These are phyloP conservation scores for Xylaria sp. DNA, from an alignment of 495 filamentous ascomycete species.

Conservation along the genomic window DNA sequence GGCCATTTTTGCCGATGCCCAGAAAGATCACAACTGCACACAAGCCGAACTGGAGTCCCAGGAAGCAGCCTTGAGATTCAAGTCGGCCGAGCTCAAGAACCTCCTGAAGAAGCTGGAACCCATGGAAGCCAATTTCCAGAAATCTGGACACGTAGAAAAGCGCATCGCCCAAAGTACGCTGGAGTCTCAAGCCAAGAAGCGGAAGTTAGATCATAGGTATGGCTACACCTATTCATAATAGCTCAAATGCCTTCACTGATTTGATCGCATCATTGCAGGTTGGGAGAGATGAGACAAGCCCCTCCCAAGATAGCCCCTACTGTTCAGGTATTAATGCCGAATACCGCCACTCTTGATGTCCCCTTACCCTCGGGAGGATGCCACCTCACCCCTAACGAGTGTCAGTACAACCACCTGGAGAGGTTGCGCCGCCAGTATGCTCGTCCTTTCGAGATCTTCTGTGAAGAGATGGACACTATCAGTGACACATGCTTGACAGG, in stretches of 20 bases:
- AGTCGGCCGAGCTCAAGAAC: slow-evolving; percentile 1
- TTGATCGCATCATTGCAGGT: not conserved
- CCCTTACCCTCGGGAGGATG: not conserved
- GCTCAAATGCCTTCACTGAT: not conserved
- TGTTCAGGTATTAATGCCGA: not conserved
- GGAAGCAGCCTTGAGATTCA: not conserved
- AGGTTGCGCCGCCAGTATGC: slow-evolving; percentile 16
- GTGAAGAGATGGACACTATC: slow-evolving; percentile 22
- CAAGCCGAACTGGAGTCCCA: not conserved
- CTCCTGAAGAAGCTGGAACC: not conserved
- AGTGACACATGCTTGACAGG: slow-evolving; percentile 19
- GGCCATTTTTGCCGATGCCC: not conserved
- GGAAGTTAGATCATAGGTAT: not conserved
- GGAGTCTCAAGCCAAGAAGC: not conserved
- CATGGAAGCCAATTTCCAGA: slow-evolving; percentile 12
- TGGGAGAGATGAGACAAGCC: not conserved
- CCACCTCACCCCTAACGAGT: slow-evolving; percentile 1
- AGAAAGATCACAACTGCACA: not conserved
- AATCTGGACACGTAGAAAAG: not conserved
- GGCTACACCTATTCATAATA: not conserved
- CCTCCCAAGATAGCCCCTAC: not conserved
- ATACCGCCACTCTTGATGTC: slow-evolving; percentile 16
- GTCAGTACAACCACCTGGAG: slow-evolving; percentile 13
- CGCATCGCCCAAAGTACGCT: not conserved
- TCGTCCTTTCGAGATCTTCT: slow-evolving; percentile 16